These are phyloP conservation scores for Phlebiopsis gigantea DNA, from an alignment of 768 basidiomycete genomes.

Conservation along the genomic window DNA sequence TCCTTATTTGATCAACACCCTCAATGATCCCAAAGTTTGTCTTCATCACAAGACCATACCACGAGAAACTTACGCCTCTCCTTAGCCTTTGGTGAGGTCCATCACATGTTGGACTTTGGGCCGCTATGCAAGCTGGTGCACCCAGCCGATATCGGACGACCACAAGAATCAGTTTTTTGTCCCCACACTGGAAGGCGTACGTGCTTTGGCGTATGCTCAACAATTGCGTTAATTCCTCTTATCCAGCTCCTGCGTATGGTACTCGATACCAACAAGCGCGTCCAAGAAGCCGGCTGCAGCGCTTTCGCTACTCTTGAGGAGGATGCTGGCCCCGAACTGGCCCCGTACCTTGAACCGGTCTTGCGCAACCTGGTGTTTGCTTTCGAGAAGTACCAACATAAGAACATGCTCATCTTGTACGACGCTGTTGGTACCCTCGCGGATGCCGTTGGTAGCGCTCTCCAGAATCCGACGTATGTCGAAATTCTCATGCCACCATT, in stretches of 20 bases:
- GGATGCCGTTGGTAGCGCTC: conserved; percentile 86
- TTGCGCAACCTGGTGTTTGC: conserved; percentile 92
- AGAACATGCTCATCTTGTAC: conserved; percentile 97
- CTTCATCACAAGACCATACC: neutral
- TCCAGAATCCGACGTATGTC: conserved; percentile 82
- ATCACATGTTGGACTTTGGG: conserved; percentile 99
- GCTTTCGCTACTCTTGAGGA: conserved; percentile 99
- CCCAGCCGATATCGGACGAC: conserved; percentile 76
- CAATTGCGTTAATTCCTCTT: neutral
- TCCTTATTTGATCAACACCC: conserved; percentile 85
- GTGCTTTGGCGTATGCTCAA: conserved; percentile 22
- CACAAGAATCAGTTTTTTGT: conserved; percentile 91
- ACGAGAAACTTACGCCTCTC: too few relatives aligned
- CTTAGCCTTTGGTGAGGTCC: conserved; percentile 90
- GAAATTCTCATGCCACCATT: conserved; percentile 97
- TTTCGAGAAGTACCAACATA: conserved; percentile 98
- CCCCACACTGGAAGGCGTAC: conserved; percentile 96
- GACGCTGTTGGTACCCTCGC: conserved; percentile 99
- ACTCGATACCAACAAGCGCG: conserved; percentile 95
- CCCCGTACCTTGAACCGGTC: conserved; percentile 92
- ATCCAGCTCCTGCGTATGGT: conserved; percentile 94
- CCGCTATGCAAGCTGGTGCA: conserved; percentile 96
- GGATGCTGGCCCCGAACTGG: conserved; percentile 86
- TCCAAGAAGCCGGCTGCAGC: conserved; percentile 98
- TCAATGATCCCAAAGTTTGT: conserved; percentile 86